Percentiles rank a stretch among this genome's conserved stretches.
Evolutionary conservation across 352 stramenopile species (phyloP).

Genomic region (Pythium monospermum): DNA sequence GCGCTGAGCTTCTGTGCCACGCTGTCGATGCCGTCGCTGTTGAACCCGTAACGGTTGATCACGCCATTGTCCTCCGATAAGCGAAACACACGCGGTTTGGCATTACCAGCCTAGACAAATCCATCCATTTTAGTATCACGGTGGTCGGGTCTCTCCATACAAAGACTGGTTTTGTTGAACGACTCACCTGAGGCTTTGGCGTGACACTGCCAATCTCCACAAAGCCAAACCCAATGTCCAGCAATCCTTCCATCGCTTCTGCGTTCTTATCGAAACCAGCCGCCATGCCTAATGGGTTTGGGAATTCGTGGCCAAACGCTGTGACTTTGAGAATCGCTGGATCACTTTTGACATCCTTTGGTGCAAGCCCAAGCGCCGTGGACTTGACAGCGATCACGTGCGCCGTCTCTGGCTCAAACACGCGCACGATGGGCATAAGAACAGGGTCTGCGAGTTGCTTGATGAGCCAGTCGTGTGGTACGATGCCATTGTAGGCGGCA

Average conservation of each 20-base stretch:
- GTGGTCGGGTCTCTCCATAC: no score
- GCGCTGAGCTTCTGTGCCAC: conserved; percentile 66
- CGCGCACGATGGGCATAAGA: conserved; percentile 70
- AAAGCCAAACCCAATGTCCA: conserved; percentile 55
- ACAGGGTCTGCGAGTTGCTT: conserved; percentile 63
- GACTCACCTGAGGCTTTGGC: conserved; percentile 84
- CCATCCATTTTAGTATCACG: no score
- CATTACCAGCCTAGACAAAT: conserved; percentile 85
- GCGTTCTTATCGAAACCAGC: conserved; percentile 98
- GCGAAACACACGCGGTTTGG: conserved; percentile 95
- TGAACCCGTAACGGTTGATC: conserved; percentile 99
- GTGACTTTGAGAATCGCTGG: conserved; percentile 48
- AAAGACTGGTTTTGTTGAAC: no score
- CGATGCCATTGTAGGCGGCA: conserved; percentile 57
- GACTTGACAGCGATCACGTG: conserved; percentile 83
- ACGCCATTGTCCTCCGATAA: conserved; percentile 91
- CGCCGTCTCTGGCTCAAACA: conserved; percentile 83
- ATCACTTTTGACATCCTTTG: conserved; percentile 55
- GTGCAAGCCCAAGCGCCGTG: conserved; percentile 62
- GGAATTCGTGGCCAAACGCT: conserved; percentile 71
- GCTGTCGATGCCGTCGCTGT: conserved; percentile 87
- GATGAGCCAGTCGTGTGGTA: conserved; percentile 74
- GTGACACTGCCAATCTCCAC: conserved; percentile 78
- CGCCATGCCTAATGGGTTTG: conserved; percentile 93
- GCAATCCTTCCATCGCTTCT: conserved; percentile 89